A percentile compares a stretch with the other conserved stretches of the same genome.
Conservation (phyloP, 495 filamentous ascomycete genomes). For the Tuber umbilicatum region DNA sequence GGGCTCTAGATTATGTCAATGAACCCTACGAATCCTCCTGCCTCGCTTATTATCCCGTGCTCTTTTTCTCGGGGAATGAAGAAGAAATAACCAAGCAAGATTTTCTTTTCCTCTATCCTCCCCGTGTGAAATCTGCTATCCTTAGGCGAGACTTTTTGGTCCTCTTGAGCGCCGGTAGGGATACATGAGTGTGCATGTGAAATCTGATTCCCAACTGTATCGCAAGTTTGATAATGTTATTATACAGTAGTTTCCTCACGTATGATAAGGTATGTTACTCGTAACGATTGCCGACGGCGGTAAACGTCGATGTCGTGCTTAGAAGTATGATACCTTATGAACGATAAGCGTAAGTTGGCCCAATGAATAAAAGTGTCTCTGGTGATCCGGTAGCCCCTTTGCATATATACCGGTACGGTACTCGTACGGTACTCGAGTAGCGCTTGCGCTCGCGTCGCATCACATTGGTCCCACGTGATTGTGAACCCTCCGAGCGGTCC, state of each 20-base stretch:
- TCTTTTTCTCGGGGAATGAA: too few relatives aligned
- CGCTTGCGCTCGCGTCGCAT: background rate
- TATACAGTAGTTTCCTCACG: background rate
- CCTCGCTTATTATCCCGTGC: background rate
- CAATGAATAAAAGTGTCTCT: background rate
- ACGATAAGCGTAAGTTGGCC: background rate
- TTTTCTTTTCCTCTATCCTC: background rate
- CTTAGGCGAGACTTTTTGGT: background rate
- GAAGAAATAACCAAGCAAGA: too few relatives aligned
- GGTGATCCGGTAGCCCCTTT: too few relatives aligned
- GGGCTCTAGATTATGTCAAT: too few relatives aligned
- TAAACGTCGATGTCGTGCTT: background rate
- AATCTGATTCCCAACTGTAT: background rate
- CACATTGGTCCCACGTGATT: background rate
- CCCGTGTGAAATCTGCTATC: background rate
- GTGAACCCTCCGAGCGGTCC: background rate
- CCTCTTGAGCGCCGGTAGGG: background rate
- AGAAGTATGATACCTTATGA: too few relatives aligned
- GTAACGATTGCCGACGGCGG: background rate
- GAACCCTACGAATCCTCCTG: background rate
- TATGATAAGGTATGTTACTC: background rate
- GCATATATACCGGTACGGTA: too few relatives aligned
- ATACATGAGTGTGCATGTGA: background rate
- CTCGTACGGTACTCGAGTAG: background rate
- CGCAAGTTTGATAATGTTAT: background rate